phyloP scores from a whole-genome alignment of 2,329 filamentous ascomycete species.

The Pyrenochaeta sp. region DNA sequence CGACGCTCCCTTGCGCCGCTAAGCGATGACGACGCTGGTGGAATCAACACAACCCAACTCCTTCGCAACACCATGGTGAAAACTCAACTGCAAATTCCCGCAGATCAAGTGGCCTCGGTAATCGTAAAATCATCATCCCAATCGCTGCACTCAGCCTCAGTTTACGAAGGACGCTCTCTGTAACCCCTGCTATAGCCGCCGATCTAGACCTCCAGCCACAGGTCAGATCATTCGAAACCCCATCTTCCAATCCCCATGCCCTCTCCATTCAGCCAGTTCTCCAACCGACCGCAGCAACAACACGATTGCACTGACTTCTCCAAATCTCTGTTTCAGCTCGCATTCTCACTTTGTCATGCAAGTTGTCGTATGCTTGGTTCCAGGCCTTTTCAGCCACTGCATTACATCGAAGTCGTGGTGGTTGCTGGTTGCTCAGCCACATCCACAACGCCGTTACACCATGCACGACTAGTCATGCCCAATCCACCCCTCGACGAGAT shows the following conservation, averaged over 20 bases:
- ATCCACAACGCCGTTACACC: too few species aligned
- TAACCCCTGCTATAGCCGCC: constrained; percentile 7
- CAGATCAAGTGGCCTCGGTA: too few species aligned
- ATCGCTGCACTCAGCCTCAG: constrained; percentile 7
- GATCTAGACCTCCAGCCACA: constrained; percentile 24
- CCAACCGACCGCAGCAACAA: constrained; percentile 10
- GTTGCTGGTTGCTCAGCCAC: constrained; percentile 18
- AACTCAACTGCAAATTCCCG: too few species aligned
- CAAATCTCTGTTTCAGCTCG: constrained; percentile 20
- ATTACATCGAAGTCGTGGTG: background rate
- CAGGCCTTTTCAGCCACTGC: background rate
- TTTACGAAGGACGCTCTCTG: constrained; percentile 9
- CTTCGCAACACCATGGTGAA: background rate
- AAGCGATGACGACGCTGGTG: constrained; percentile 1
- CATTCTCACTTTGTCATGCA: constrained; percentile 20
- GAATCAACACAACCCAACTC: background rate
- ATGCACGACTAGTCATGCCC: background rate
- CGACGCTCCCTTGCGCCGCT: constrained; percentile 1
- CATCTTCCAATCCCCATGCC: constrained; percentile 7
- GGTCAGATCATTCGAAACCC: constrained; percentile 10
- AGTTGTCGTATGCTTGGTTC: constrained; percentile 10
- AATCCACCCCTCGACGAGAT: too few species aligned
- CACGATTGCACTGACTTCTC: constrained; percentile 14
- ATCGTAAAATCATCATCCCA: constrained; percentile 1
- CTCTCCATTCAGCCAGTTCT: constrained; percentile 14